Base-by-base conservation (phyloP, 2,329 filamentous ascomycete genomes). In the Dothistroma septosporum region DNA sequence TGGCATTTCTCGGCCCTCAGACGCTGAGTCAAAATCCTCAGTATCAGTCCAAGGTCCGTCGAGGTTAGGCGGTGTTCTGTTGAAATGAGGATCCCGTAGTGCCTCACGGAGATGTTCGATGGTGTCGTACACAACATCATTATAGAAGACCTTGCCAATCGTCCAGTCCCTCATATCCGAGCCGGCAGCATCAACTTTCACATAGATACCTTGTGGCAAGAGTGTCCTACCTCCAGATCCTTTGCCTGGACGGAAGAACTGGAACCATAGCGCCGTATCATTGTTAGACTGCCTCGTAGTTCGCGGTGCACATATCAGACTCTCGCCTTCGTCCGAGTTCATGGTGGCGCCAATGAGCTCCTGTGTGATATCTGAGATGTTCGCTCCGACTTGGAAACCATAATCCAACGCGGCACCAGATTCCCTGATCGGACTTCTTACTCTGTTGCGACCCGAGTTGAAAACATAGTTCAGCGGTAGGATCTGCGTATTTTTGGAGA, bases 1-100 rank as follows among this genome's bases (percentile, higher is more conserved):
- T 1, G 83, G 83, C 21, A 85, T 74, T 61, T 85, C 81, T 60
- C 85, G 82, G 28, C 80, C 76, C 1, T 73, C 72, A 35, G 76
- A 71, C 14, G 70, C 61, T 1, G 73, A 64, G 2, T 79, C 79
- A 24, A 75, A 72, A 54, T 77, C 76, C 61, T 81, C 77, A 0
- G 78, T 80, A 6, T 74, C 64, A 0, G 77, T 76, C 80, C 81
- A 83, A 33, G 71, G 65, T 0, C 82, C 82, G 53, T 83, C 79
- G 1, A 80, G 70, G 53, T 81, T 82, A 24, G 78, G 71, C 22
- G 75, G 74, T 22, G 81, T 74, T 65, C 80, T 81, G 57, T 77
- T 73, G 63, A 85, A 83, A 2, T 70, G 74, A 1, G 75, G 72
- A 21, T 68, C 68, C 53, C 72, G 75, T 61, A 79, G 78, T 1